Evolutionary conservation across 306 rosid genomes (phyloP).

Genomic region (Lithocarpus polystachyus): DNA sequence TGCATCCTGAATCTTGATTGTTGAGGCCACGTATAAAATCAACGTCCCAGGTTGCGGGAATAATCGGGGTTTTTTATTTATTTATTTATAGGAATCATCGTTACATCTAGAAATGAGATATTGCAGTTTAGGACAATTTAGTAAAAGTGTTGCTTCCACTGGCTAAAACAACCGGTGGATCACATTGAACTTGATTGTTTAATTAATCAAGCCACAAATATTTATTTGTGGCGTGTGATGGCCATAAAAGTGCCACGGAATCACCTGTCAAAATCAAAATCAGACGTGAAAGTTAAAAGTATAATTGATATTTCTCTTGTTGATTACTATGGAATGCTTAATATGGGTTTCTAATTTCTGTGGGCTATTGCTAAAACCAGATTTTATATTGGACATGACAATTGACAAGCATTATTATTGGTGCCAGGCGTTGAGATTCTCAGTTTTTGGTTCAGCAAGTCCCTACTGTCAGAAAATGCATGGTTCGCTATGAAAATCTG

Average conservation of each 20-base stretch:
- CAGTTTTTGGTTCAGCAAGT: neutral
- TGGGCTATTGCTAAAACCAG: neutral
- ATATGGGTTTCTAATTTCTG: too few relatives aligned
- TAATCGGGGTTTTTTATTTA: neutral
- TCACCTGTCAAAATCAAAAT: neutral
- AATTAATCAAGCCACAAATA: neutral
- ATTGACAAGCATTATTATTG: neutral
- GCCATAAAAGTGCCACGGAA: neutral
- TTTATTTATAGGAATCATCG: too few relatives aligned
- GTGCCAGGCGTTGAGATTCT: neutral
- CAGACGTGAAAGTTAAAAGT: too few relatives aligned
- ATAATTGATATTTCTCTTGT: neutral
- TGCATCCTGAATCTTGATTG: too few relatives aligned
- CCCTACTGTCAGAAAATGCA: neutral
- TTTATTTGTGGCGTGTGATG: neutral
- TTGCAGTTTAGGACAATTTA: too few relatives aligned
- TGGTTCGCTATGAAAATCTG: neutral
- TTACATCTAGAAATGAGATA: too few relatives aligned
- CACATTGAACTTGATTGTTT: neutral
- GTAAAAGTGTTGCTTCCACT: neutral
- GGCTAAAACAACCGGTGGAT: neutral
- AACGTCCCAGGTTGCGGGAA: slow-evolving; percentile 6
- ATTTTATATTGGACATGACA: neutral
- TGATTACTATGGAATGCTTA: neutral
- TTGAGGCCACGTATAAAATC: slow-evolving; percentile 3